Conservation (phyloP, 371 early-diverging fungal genomes). For the Umbelopsis sp. region DNA sequence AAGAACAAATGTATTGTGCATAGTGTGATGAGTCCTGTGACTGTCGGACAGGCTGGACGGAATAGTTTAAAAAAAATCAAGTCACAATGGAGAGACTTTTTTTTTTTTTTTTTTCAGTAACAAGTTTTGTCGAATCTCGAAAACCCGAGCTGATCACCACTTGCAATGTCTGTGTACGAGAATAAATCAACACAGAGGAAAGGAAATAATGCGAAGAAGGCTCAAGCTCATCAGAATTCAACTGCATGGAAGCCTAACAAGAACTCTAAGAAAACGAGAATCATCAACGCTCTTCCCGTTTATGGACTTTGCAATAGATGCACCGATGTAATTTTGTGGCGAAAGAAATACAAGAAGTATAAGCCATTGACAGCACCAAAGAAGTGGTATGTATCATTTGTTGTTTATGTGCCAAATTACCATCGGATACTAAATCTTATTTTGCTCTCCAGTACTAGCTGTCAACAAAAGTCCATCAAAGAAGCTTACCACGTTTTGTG, state of each 20-base stretch:
- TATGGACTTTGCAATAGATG: conserved; percentile 90
- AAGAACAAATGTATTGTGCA: too few species aligned
- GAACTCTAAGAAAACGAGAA: conserved; percentile 76
- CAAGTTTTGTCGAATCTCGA: not conserved
- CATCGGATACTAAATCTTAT: conserved; percentile 14
- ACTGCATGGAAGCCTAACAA: conserved; percentile 89
- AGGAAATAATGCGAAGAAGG: conserved; percentile 70
- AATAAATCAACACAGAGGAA: conserved; percentile 58
- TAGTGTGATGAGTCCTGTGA: too few species aligned
- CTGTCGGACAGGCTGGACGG: too few species aligned
- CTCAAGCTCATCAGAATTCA: conserved; percentile 89
- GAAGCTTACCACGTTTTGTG: conserved; percentile 97
- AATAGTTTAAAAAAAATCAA: too few species aligned
- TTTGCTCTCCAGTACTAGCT: conserved; percentile 40
- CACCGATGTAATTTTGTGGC: conserved; percentile 87
- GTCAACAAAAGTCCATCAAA: conserved; percentile 83
- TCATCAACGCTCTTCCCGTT: conserved; percentile 81
- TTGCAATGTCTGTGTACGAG: conserved; percentile 26
- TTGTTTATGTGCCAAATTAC: not conserved
- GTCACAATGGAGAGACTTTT: not conserved
- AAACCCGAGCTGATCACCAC: not conserved
- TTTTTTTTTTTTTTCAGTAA: conserved; percentile 12
- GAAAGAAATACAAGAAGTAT: conserved; percentile 95
- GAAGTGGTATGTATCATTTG: conserved; percentile 69
- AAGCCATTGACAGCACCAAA: conserved; percentile 92